Evolutionary conservation across 1,139 yeast species (phyloP).

Genomic region (Scheffersomyces insectosa): DNA sequence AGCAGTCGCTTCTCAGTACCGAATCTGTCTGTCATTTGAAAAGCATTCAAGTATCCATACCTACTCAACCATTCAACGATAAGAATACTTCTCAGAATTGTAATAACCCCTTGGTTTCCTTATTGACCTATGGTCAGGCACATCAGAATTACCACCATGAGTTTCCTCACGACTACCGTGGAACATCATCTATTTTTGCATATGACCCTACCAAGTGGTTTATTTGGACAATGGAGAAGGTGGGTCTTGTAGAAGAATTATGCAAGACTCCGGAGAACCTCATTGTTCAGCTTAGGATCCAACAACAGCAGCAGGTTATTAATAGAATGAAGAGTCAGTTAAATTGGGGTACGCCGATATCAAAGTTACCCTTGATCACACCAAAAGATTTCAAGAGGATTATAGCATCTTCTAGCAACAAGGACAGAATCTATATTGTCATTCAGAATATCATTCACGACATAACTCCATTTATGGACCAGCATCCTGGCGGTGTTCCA

Average conservation of each 20-base stretch:
- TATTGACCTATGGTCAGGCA: constrained; percentile 65
- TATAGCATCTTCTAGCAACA: constrained; percentile 34
- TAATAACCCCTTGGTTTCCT: constrained; percentile 50
- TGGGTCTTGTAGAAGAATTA: constrained; percentile 42
- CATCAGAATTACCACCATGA: constrained; percentile 73
- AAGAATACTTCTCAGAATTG: constrained; percentile 54
- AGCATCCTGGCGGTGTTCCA: constrained; percentile 73
- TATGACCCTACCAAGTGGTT: constrained; percentile 73
- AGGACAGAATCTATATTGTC: constrained; percentile 43
- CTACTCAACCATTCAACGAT: constrained; percentile 63
- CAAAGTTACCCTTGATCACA: constrained; percentile 56
- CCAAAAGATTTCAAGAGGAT: constrained; percentile 52
- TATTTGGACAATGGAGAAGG: constrained; percentile 36
- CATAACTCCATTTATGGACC: constrained; percentile 69
- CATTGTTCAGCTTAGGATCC: constrained; percentile 56
- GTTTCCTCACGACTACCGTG: constrained; percentile 68
- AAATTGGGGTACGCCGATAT: constrained; percentile 78
- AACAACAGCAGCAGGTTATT: constrained; percentile 63
- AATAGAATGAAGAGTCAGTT: constrained; percentile 62
- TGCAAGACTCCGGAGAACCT: constrained; percentile 47
- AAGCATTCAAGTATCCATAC: constrained; percentile 42
- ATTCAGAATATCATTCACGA: constrained; percentile 66
- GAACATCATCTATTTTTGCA: constrained; percentile 46
- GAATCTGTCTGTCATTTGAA: constrained; percentile 63
- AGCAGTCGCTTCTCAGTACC: constrained; percentile 55